Conservation (phyloP, 2,329 filamentous ascomycete species). For the Calonectria pseudoreteaudii region DNA sequence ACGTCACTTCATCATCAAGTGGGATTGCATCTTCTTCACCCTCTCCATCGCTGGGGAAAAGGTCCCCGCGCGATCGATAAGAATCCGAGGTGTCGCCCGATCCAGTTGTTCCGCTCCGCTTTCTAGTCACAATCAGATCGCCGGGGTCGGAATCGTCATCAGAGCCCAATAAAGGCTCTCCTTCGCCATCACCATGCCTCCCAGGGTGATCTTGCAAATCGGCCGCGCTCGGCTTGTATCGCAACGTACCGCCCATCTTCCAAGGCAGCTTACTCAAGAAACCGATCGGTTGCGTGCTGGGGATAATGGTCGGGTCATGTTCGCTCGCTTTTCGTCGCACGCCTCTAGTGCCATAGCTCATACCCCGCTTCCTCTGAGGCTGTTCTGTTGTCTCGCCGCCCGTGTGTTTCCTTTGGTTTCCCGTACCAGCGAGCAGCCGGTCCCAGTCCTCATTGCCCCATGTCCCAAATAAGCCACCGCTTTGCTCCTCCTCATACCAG, state of each 20-base stretch:
- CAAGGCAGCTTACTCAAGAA: constrained; percentile 88
- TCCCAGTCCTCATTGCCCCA: constrained; percentile 91
- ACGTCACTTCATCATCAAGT: constrained; percentile 90
- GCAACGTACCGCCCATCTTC: constrained; percentile 82
- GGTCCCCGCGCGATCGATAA: constrained; percentile 85
- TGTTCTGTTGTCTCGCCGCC: constrained; percentile 63
- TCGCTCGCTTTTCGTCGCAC: constrained; percentile 61
- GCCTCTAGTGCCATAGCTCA: constrained; percentile 87
- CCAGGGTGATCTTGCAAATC: constrained; percentile 90
- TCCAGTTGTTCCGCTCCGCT: constrained; percentile 81
- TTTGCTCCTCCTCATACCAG: constrained; percentile 77
- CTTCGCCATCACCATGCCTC: constrained; percentile 64
- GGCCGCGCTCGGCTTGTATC: constrained; percentile 91
- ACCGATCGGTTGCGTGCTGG: constrained; percentile 85
- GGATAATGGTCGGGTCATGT: constrained; percentile 90
- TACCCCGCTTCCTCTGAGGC: constrained; percentile 79
- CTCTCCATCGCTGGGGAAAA: constrained; percentile 87
- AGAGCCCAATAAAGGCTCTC: constrained; percentile 74
- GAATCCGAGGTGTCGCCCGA: constrained; percentile 89
- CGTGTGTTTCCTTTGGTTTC: constrained; percentile 54
- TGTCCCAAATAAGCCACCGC: constrained; percentile 71
- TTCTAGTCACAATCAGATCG: constrained; percentile 50
- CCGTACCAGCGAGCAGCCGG: constrained; percentile 79
- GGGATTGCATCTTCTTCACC: constrained; percentile 95
- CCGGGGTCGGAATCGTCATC: constrained; percentile 47